Conservation (phyloP, 129 eudicot species). For the Tagetes patula region DNA sequence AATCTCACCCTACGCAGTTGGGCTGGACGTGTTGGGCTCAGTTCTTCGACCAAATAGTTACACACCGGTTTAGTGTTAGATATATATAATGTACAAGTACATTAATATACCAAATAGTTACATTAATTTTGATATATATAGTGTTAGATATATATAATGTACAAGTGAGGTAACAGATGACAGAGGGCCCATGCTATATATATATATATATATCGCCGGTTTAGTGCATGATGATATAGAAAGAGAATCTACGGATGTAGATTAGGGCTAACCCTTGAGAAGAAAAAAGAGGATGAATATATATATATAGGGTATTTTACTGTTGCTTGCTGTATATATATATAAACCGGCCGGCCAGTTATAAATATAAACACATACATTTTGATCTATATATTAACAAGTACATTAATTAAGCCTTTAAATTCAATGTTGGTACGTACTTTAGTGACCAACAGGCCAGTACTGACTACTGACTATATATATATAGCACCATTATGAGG, state of each 20-base stretch:
- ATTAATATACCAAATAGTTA: too few species aligned
- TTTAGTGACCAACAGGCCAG: slow-evolving; percentile 12
- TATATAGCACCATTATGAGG: slow-evolving; percentile 28
- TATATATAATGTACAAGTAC: too few species aligned
- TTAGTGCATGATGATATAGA: slow-evolving; percentile 30
- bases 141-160: slow-evolving; percentile 9
- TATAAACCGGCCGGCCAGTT: too few species aligned
- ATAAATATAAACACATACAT: too few species aligned
- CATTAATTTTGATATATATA: too few species aligned
- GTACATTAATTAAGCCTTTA: slow-evolving; percentile 24
- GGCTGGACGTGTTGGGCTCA: too few species aligned
- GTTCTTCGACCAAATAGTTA: too few species aligned
- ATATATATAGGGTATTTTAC: slow-evolving; percentile 23
- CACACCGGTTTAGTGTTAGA: background rate
- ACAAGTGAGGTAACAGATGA: slow-evolving; percentile 11
- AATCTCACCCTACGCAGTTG: too few species aligned
- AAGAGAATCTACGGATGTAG: slow-evolving; percentile 40
- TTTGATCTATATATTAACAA: slow-evolving; percentile 8
- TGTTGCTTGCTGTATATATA: background rate
- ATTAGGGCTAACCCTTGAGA: slow-evolving; percentile 32
- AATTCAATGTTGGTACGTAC: slow-evolving; percentile 30
- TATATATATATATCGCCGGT: slow-evolving; percentile 1
- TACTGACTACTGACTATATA: slow-evolving; percentile 15
- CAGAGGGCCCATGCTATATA: slow-evolving; percentile 30
- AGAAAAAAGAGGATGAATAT: slow-evolving; percentile 20